Evolutionary conservation across 192 early-diverging fungal genomes (phyloP), one percentile per base, ranked within the genome.

Genomic region (Rhizophagus prolifer): DNA sequence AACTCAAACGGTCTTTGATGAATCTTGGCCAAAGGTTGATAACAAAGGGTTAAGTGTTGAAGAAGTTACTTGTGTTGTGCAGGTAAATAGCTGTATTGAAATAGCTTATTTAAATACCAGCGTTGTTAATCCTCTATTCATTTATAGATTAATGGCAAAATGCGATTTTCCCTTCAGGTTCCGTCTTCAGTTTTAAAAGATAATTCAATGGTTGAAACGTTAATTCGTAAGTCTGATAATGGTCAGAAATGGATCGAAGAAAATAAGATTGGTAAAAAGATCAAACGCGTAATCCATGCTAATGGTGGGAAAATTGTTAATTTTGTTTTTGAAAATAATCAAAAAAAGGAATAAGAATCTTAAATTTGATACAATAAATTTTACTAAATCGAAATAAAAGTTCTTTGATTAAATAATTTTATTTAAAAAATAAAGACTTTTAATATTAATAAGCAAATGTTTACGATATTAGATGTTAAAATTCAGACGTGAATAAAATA

Each of bases 231-330:
- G 59, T 79, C 86, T 54, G 72, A 84, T 26, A 71, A 74, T 14
- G 81, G 86, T 30, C 47, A 79, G 19, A 90, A 90, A 72, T 94
- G 88, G 88, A 74, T 91, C 9, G 72, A 77, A 63, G 87, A 88
- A 58, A 72, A 73, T 14, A 63, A 81, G 30, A 69, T 78, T 21
- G 30, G 62, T 38, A 34, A 62, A 38, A 81, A 75, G 59, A 79
- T 90, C 68, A 87, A 88, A 74, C 86, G 83, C 44, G 83, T 88
- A 36, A 88, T 97, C 46, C 86, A 93, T 36, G 89, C 89, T 58
- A 91, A 92, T 76, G 85, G 85, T 31, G 92, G 92, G 54, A 91
- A 90, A 72, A 79, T 94, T 4, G 82, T 95, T 26, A 97, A 94
- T 79, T 89, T 95, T 82, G 88, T 97, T 13, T 72, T 86, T 21